Evolutionary conservation across 495 filamentous ascomycete genomes (phyloP).

Genomic region (Daldinia childiae): DNA sequence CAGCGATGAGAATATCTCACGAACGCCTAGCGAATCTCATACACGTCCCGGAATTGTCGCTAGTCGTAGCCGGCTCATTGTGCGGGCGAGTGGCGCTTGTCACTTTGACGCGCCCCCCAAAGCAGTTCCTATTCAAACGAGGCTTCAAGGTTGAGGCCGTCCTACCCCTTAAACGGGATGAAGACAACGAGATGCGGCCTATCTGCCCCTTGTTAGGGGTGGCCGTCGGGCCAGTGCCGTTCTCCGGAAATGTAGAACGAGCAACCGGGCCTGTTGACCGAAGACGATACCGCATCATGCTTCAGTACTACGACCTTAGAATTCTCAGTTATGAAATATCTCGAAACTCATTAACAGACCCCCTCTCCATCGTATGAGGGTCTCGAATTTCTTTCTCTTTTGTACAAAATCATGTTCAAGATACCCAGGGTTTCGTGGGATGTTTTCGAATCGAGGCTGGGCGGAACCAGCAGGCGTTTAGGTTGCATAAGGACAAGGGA

Average conservation of each 20-base stretch:
- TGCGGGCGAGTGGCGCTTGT: constrained; percentile 79
- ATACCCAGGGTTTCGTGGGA: constrained; percentile 30
- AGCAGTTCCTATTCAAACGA: constrained; percentile 34
- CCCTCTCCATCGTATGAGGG: constrained; percentile 36
- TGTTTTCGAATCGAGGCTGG: constrained; percentile 5
- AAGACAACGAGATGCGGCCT: constrained; percentile 48
- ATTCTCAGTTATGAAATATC: constrained; percentile 84
- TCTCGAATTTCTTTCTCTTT: not conserved
- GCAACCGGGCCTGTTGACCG: constrained; percentile 47
- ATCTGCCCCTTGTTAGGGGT: constrained; percentile 54
- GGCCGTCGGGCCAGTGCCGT: constrained; percentile 52
- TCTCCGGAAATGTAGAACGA: constrained; percentile 61
- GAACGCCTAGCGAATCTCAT: constrained; percentile 81
- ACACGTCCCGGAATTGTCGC: constrained; percentile 78
- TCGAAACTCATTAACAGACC: constrained; percentile 38
- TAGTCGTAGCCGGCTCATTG: constrained; percentile 77
- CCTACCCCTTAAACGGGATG: constrained; percentile 53
- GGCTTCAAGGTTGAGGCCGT: constrained; percentile 57
- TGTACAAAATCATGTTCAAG: constrained; percentile 21
- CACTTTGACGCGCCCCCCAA: constrained; percentile 65
- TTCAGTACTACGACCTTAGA: constrained; percentile 79
- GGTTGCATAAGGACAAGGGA: constrained; percentile 21
- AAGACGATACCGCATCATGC: constrained; percentile 73
- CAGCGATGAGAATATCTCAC: constrained; percentile 51
- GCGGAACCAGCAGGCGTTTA: constrained; percentile 26